Conservation (phyloP, 176 grass and related monocot genomes). For the Avena eriantha region DNA sequence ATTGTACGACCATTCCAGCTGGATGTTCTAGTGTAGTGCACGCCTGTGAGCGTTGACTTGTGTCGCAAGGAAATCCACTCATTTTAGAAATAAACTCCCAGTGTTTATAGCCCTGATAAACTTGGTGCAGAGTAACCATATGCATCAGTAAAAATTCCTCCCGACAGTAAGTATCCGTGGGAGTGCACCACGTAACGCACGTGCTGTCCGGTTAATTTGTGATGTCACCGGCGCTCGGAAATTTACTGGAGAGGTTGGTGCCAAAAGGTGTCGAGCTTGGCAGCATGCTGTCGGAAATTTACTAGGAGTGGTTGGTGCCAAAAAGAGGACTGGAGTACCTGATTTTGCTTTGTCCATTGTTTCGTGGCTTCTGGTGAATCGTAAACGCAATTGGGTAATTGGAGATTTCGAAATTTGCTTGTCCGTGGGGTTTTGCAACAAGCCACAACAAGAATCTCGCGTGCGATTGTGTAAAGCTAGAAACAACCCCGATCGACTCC, state of each 20-base stretch:
- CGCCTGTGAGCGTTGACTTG: not conserved
- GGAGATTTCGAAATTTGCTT: too few species aligned
- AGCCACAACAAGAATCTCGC: too few species aligned
- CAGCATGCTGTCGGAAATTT: slow-evolving; percentile 5
- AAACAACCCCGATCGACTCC: too few species aligned
- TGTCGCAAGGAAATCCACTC: not conserved
- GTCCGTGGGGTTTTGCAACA: too few species aligned
- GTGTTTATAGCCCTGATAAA: not conserved
- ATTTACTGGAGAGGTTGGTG: slow-evolving; percentile 34
- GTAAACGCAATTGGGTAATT: too few species aligned
- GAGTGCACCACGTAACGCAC: not conserved
- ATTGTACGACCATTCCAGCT: not conserved
- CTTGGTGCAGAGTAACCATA: not conserved
- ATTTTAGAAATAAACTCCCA: not conserved
- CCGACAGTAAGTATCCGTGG: not conserved
- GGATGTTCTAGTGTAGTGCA: not conserved
- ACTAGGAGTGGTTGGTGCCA: too few species aligned
- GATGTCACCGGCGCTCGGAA: not conserved
- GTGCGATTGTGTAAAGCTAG: too few species aligned
- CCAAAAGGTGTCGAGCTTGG: slow-evolving; percentile 12
- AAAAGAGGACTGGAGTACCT: too few species aligned
- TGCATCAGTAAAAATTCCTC: slow-evolving; percentile 14
- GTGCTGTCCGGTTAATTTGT: not conserved
- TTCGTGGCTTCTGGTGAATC: too few species aligned
- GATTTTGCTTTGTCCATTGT: too few species aligned